Evolutionary conservation across 257 asterid species (phyloP), one percentile per base, ranked within the genome.

Genomic region (Nicotiana benthamiana): DNA sequence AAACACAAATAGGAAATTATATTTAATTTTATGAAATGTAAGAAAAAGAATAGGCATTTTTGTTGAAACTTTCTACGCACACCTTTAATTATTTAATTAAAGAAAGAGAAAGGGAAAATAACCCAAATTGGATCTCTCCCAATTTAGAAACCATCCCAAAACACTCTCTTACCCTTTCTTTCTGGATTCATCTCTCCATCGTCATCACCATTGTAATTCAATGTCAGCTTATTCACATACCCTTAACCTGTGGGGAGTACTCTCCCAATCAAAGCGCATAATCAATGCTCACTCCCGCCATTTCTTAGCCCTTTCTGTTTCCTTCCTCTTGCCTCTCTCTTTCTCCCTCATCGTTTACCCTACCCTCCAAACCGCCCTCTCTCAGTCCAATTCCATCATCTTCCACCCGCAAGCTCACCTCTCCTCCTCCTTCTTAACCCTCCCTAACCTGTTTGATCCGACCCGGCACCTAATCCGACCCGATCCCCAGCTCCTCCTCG

Each of bases 261-360:
- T 94, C 52, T 86, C 92, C 64, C 92, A 91, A 81, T 83, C 97
- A 18, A 87, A 86, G 67, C 86, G 90, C 67, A 83, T 92, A 72
- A 85, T 94, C 87, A 86, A 66, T 65, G 85, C 96, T 27, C 96
- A 90, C 90, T 82, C 91, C 30, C 86, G 90, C 86, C 96, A 90
- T 46, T 94, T 89, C 84, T 70, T 85, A 22, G 90, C 93, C 70
- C 91, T 94, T 4, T 85, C 97, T 0, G 83, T 89, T 28, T 82
- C 89, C 86, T 92, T 93, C 86, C 85, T 94, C 78, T 80, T 93
- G 28, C 97, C 98, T 12, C 77, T 81, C 40, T 88, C 93, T 57
- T 30, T 90, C 17, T 96, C 97, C 20, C 43, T 87, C 72, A 77
- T 83, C 60, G 27, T 89, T 24, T 89, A 83, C 91, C 86, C 89